These are phyloP conservation scores for Escallonia rubra DNA, from an alignment of 129 eudicot genomes.

Conservation along the genomic window DNA sequence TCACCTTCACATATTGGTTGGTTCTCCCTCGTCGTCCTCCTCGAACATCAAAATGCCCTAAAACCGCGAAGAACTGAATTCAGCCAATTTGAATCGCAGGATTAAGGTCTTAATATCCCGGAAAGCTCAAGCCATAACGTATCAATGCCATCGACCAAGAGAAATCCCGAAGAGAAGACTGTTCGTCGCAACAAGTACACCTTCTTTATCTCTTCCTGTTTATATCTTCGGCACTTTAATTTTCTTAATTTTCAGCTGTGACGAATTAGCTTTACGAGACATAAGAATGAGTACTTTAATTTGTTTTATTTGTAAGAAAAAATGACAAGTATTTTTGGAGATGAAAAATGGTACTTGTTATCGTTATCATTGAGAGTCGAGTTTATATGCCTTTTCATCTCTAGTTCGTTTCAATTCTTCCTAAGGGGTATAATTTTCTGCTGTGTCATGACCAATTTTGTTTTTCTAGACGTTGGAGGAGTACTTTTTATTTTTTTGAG, in stretches of 20 bases:
- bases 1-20: no score
- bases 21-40: no score
- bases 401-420: no score
- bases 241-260: neutral
- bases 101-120: no score
- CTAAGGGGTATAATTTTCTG: no score
- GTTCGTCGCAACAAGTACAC: slow-evolving; percentile 48
- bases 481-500: neutral
- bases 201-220: neutral
- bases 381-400: no score
- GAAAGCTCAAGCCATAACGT: no score
- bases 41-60: no score
- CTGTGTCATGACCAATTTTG: no score
- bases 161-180: slow-evolving; percentile 47
- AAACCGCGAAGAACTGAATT: no score
- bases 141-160: slow-evolving; percentile 13
- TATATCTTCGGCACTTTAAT: neutral
- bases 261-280: neutral
- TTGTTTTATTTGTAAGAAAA: neutral
- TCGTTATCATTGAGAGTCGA: neutral
- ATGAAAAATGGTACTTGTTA: neutral
- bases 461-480: neutral
- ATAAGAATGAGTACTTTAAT: neutral
- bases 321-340: neutral
- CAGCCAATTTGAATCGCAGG: no score